Evolutionary conservation across 192 early-diverging fungal species (phyloP).

Genomic region (Linnemannia elongata): DNA sequence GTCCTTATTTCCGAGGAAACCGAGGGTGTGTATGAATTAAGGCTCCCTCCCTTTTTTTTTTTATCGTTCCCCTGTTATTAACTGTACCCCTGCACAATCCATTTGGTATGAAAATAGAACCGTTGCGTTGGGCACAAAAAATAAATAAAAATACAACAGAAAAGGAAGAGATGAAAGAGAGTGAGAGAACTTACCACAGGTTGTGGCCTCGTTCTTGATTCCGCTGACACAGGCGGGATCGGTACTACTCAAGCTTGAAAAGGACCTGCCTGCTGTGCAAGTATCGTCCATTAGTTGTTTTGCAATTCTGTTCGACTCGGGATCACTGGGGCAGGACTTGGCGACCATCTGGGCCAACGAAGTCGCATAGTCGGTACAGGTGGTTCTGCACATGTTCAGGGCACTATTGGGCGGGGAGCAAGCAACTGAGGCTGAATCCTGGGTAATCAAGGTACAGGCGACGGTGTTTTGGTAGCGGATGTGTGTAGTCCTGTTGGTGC

Average conservation of each 20-base stretch:
- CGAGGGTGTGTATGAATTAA: not conserved
- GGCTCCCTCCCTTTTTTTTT: not conserved
- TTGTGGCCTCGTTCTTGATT: slow-evolving; percentile 16
- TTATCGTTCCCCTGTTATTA: not conserved
- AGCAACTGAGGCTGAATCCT: not conserved
- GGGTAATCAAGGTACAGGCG: slow-evolving; percentile 21
- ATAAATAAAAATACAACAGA: slow-evolving; percentile 7
- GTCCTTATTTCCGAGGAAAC: not conserved
- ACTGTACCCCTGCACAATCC: not conserved
- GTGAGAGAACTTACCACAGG: slow-evolving; percentile 38
- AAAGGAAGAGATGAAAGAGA: not conserved
- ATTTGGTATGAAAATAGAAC: not conserved
- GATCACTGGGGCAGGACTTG: slow-evolving; percentile 9
- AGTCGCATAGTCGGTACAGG: slow-evolving; percentile 23
- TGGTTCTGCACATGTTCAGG: slow-evolving; percentile 7
- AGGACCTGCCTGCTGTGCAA: slow-evolving; percentile 11
- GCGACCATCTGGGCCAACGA: not conserved
- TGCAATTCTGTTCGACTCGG: not conserved
- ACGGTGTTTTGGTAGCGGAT: slow-evolving; percentile 40
- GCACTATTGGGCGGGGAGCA: not conserved
- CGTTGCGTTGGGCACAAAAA: not conserved
- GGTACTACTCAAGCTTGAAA: not conserved
- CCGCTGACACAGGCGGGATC: slow-evolving; percentile 15
- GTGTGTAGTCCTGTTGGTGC: not conserved
- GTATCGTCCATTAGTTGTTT: not conserved